Evolutionary conservation across 495 filamentous ascomycete genomes (phyloP), one percentile per base, ranked within the genome.

Genomic region (Daldinia bambusicola): DNA sequence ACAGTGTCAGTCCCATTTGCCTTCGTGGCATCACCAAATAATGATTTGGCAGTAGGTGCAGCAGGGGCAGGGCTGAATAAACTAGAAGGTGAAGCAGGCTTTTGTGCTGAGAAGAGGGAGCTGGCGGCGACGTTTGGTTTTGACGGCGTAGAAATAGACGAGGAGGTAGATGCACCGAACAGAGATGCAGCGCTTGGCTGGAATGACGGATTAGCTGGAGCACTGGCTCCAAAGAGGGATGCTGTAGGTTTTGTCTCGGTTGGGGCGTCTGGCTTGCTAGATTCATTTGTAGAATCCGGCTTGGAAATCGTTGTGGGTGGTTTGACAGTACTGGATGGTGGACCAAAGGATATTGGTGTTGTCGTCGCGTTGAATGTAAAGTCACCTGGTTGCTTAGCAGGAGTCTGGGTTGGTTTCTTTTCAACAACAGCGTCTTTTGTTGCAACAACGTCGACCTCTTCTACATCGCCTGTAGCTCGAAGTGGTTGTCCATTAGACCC

Each of bases 321-420:
- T 55, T 74, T 67, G 10, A 69, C 6, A 14, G 31, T 48, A 22
- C 55, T 51, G 20, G 69, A 30, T 8, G 69, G 37, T 4, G 64
- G 18, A 9, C 68, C 63, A 20, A 77, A 77, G 26, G 73, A 69
- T 55, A 77, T 77, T 10, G 74, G 75, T 2, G 75, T 77, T 16
- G 75, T 77, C 16, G 75, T 31, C 9, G 75, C 43, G 32, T 77
- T 68, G 48, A 77, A 77, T 13, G 75, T 77, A 58, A 78, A 82
- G 18, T 75, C 74, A 32, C 74, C 76, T n/a, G 75, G 73, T 30
- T 14, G 45, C 59, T 76, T 74, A 59, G 71, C 65, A 0, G 74
- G 75, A 6, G 74, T 78, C 68, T 58, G 60, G 12, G 10, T 64
- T 18, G 34, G 63, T 41, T 71, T 56, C 56, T 57, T 66, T 40